phyloP scores from a whole-genome alignment of 2,329 filamentous ascomycete genomes.

The Xylariomycetidae sp. region DNA sequence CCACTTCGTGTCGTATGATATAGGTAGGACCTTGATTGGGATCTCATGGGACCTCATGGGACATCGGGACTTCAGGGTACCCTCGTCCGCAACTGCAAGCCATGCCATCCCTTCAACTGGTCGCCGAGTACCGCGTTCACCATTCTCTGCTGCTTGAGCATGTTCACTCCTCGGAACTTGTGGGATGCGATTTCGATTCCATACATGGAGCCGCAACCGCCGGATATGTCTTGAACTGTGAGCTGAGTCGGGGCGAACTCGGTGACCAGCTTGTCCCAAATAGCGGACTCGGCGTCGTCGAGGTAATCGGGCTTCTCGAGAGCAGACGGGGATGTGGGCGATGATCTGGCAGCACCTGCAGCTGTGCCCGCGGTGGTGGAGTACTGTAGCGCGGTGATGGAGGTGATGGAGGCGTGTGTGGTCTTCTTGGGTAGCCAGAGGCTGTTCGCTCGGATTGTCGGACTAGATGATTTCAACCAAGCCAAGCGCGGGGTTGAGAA shows the following conservation, averaged over 20 bases:
- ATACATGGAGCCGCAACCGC: conserved; percentile 85
- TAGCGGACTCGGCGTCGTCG: conserved; percentile 49
- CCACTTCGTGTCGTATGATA: too few relatives aligned
- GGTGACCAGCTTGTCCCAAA: conserved; percentile 48
- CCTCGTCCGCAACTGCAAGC: conserved; percentile 71
- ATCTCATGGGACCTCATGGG: too few relatives aligned
- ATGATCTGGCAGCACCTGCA: conserved; percentile 22
- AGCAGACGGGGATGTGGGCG: conserved; percentile 8
- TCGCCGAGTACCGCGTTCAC: conserved; percentile 71
- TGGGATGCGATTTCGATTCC: conserved; percentile 70
- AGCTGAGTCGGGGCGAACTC: conserved; percentile 47
- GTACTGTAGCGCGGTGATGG: conserved; percentile 17
- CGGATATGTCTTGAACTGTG: conserved; percentile 72
- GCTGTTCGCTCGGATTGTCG: too few relatives aligned
- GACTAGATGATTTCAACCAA: too few relatives aligned
- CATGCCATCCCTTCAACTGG: conserved; percentile 76
- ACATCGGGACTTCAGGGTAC: too few relatives aligned
- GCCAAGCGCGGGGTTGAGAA: too few relatives aligned
- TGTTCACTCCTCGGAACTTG: conserved; percentile 61
- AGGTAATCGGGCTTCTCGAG: conserved; percentile 43
- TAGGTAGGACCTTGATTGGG: too few relatives aligned
- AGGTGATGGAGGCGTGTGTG: too few relatives aligned
- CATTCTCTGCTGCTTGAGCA: conserved; percentile 77
- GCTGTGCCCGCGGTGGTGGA: conserved; percentile 18
- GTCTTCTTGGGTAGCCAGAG: too few relatives aligned